phyloP scores from a whole-genome alignment of 2,329 filamentous ascomycete species.

The Coleophoma cylindrospora region DNA sequence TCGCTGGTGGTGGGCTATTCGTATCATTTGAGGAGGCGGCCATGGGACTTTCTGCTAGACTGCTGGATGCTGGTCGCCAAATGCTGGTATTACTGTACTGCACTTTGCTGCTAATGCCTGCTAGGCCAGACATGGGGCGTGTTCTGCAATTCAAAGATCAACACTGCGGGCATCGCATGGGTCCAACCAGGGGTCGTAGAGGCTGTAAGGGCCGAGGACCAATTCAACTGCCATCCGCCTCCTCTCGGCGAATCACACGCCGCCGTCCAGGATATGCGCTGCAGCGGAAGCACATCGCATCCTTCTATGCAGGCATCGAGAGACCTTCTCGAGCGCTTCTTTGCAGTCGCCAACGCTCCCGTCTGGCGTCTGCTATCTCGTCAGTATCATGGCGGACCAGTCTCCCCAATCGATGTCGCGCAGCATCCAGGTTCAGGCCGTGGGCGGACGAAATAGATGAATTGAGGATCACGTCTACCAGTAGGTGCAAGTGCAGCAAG shows the following conservation, averaged over 20 bases:
- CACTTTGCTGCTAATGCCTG: neutral
- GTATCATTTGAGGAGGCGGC: slow-evolving; percentile 1
- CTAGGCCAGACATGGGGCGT: neutral
- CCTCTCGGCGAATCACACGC: slow-evolving; percentile 6
- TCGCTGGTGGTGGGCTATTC: neutral
- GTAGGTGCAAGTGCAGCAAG: too few species aligned
- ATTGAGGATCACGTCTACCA: too few species aligned
- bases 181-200: neutral
- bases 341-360: neutral
- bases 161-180: neutral
- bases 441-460: too few species aligned
- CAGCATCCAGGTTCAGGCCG: neutral
- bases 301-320: slow-evolving; percentile 20
- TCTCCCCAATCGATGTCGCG: neutral
- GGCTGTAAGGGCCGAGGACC: slow-evolving; percentile 6
- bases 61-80: neutral
- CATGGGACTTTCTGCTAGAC: neutral
- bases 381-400: too few species aligned
- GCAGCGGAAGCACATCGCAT: slow-evolving; percentile 24
- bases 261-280: slow-evolving; percentile 4
- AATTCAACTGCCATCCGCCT: slow-evolving; percentile 8
- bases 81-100: neutral
- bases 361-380: neutral
- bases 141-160: neutral
- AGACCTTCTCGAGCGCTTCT: slow-evolving; percentile 1